Conservation (phyloP, 1,139 yeast species). For the Pichia inconspicua region DNA sequence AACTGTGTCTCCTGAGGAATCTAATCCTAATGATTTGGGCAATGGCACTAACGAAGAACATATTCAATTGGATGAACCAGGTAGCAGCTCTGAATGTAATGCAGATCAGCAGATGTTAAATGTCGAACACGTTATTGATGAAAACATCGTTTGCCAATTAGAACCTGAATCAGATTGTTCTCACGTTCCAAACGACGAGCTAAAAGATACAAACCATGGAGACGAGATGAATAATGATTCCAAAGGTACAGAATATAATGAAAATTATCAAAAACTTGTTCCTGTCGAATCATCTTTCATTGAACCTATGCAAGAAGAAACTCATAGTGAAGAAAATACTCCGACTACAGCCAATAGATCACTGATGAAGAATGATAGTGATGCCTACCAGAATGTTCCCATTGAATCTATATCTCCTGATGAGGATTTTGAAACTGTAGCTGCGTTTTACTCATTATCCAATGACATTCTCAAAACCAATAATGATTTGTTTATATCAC, state of each 20-base stretch:
- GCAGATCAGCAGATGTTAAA: too few species aligned
- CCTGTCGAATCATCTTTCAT: slow-evolving; percentile 1
- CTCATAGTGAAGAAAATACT: background rate
- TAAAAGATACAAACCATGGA: background rate
- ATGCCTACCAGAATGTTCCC: background rate
- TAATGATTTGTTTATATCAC: slow-evolving; percentile 27
- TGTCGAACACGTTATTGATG: background rate
- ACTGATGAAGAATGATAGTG: background rate
- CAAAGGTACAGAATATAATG: background rate
- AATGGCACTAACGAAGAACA: too few species aligned
- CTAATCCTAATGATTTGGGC: too few species aligned
- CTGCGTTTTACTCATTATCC: slow-evolving; percentile 34
- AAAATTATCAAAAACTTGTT: background rate
- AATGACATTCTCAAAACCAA: slow-evolving; percentile 22
- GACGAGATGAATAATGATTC: slow-evolving; percentile 1
- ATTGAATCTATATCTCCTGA: slow-evolving; percentile 4
- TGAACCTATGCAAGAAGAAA: background rate
- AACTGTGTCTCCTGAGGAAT: too few species aligned
- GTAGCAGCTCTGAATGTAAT: too few species aligned
- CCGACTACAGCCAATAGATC: background rate
- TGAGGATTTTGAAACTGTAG: slow-evolving; percentile 21
- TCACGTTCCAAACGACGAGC: background rate
- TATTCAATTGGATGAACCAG: too few species aligned
- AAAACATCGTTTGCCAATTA: background rate
- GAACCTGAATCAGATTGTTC: background rate